Percentiles rank a stretch among this genome's conserved stretches.
These are phyloP conservation scores for Pholiota microspora DNA, from an alignment of 768 basidiomycete species.

Conservation along the genomic window DNA sequence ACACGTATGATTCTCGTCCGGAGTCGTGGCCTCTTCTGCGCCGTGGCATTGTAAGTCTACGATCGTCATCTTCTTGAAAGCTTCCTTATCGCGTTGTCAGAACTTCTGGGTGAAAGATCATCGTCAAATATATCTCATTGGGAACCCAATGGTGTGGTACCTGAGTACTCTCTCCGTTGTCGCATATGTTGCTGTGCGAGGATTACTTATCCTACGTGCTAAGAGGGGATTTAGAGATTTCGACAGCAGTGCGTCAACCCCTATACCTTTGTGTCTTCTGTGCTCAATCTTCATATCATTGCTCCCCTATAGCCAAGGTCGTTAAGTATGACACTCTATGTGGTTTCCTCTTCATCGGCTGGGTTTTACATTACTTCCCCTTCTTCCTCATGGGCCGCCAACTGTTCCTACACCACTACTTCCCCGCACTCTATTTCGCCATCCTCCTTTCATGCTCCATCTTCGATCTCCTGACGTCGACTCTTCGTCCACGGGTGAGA, in stretches of 20 bases:
- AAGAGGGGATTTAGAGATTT: conserved; percentile 93
- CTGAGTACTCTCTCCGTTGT: conserved; percentile 69
- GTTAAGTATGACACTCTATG: conserved; percentile 91
- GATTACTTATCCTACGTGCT: conserved; percentile 79
- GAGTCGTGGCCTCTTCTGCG: conserved; percentile 85
- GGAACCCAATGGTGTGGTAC: conserved; percentile 96
- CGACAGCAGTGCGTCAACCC: conserved; percentile 85
- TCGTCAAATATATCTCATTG: conserved; percentile 91
- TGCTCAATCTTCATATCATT: neutral
- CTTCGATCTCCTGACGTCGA: conserved; percentile 85
- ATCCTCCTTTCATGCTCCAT: conserved; percentile 72
- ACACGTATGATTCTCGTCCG: conserved; percentile 95
- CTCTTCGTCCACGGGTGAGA: conserved; percentile 70
- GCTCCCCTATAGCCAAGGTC: conserved; percentile 60
- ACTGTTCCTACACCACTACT: conserved; percentile 97
- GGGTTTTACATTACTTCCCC: conserved; percentile 91
- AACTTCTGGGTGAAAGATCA: conserved; percentile 99
- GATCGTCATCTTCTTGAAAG: neutral
- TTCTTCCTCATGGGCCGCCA: conserved; percentile 98
- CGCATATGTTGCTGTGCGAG: conserved; percentile 67
- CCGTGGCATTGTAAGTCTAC: conserved; percentile 81
- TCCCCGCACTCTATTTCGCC: conserved; percentile 95
- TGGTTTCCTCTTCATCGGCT: conserved; percentile 89
- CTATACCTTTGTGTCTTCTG: no score
- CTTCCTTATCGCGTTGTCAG: conserved; percentile 35